phyloP scores from a whole-genome alignment of 208 protist genomes.

The Wallacemonas collosoma region DNA sequence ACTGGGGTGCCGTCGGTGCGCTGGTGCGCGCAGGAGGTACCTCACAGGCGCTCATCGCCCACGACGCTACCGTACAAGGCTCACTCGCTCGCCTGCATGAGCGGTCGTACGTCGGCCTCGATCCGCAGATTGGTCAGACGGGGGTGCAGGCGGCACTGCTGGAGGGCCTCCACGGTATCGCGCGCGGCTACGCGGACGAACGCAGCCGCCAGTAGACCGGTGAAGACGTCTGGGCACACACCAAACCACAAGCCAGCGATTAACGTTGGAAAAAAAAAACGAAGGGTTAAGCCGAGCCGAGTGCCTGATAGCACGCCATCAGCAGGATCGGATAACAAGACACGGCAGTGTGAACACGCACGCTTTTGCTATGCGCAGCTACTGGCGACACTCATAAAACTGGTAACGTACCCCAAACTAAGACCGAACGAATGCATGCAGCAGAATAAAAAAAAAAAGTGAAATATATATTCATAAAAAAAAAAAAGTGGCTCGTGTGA shows the following conservation, averaged over 20 bases:
- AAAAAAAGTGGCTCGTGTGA: too few relatives aligned
- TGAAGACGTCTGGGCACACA: constrained; percentile 4
- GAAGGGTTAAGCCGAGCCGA: too few relatives aligned
- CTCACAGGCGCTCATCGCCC: constrained; percentile 25
- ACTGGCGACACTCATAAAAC: too few relatives aligned
- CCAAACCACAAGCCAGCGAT: not conserved
- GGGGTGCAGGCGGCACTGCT: constrained; percentile 68
- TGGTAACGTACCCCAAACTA: too few relatives aligned
- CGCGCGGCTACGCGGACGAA: constrained; percentile 73
- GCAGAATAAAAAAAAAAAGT: too few relatives aligned
- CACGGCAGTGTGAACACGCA: too few relatives aligned
- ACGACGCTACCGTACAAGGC: constrained; percentile 21
- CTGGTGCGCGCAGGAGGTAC: constrained; percentile 25
- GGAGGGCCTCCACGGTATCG: constrained; percentile 82
- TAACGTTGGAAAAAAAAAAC: not conserved
- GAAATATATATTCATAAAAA: too few relatives aligned
- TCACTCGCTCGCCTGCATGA: constrained; percentile 69
- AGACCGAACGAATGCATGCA: too few relatives aligned
- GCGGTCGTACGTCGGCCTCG: constrained; percentile 76
- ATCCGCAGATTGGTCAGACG: constrained; percentile 71
- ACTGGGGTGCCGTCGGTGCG: constrained; percentile 9
- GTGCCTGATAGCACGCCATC: too few relatives aligned
- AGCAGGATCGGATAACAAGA: too few relatives aligned
- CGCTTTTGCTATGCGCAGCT: too few relatives aligned
- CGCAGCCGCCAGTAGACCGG: constrained; percentile 14